Evolutionary conservation across 768 basidiomycete species (phyloP).

Genomic region (Psilocybe cubensis): DNA sequence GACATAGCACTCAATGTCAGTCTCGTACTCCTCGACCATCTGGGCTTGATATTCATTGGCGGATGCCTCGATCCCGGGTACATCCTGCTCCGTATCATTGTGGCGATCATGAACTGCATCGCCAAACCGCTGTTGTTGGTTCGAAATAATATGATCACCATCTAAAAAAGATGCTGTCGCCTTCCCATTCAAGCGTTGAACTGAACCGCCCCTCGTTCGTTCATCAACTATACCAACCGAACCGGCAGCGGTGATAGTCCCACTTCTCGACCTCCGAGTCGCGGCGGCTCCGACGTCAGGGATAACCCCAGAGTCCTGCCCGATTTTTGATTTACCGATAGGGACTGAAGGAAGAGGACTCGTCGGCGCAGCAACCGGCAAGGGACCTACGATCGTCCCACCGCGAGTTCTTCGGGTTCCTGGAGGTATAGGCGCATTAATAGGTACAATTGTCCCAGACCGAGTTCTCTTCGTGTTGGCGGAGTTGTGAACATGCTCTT

Average conservation of each 20-base stretch:
- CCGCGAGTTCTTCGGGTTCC: conserved; percentile 31
- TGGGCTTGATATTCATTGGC: conserved; percentile 27
- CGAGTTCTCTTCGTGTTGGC: conserved; percentile 32
- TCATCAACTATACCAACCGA: background rate
- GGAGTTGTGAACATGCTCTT: background rate
- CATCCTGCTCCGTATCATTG: background rate
- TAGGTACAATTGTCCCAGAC: conserved; percentile 52
- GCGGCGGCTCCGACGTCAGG: background rate
- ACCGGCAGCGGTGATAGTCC: conserved; percentile 29
- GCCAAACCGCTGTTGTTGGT: background rate
- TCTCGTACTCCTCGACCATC: conserved; percentile 32
- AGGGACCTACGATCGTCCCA: conserved; percentile 34
- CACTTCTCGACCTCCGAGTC: conserved; percentile 32
- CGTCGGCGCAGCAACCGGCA: conserved; percentile 15
- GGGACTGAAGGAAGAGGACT: conserved; percentile 12
- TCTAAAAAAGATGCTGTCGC: background rate
- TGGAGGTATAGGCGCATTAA: conserved; percentile 6
- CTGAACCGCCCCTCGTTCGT: conserved; percentile 14
- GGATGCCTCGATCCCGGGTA: background rate
- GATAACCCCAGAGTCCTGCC: background rate
- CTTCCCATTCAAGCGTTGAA: background rate
- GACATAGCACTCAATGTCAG: conserved; percentile 18
- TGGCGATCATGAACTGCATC: background rate
- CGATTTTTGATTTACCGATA: background rate
- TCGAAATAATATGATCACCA: background rate